Evolutionary conservation across 345 rosid species (phyloP).

Genomic region (Euphorbia tirucalli): DNA sequence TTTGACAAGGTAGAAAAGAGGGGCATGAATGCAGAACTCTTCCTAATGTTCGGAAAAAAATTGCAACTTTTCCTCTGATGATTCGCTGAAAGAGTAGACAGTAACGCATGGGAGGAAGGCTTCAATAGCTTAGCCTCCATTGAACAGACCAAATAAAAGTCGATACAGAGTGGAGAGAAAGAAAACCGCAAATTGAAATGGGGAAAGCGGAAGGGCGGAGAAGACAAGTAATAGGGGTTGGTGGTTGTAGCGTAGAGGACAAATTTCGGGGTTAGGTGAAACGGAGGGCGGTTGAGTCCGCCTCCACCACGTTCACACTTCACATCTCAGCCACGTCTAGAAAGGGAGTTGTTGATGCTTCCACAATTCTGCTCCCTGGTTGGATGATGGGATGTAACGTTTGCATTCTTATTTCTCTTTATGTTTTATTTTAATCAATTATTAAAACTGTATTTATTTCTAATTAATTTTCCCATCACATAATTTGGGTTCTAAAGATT

Average conservation of each 20-base stretch:
- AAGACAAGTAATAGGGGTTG: neutral
- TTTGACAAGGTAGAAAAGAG: conserved; percentile 29
- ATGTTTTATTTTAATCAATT: no score
- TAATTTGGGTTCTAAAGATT: no score
- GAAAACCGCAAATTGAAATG: neutral
- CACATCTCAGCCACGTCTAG: neutral
- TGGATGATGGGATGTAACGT: neutral
- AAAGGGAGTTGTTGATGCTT: neutral
- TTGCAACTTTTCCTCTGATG: conserved; percentile 18
- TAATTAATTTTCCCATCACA: no score
- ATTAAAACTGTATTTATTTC: no score
- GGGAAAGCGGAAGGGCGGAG: neutral
- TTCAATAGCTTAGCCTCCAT: conserved; percentile 57
- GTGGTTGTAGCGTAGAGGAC: neutral
- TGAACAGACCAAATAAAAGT: conserved; percentile 10
- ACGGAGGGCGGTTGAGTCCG: neutral
- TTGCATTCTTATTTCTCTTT: neutral
- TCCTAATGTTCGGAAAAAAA: conserved; percentile 19
- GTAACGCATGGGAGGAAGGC: conserved; percentile 34
- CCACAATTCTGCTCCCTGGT: neutral
- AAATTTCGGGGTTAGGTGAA: neutral
- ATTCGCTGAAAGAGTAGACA: conserved; percentile 22
- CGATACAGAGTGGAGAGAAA: neutral
- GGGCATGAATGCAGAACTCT: conserved; percentile 1
- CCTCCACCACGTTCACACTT: neutral